phyloP scores from a whole-genome alignment of 148 eudicot genomes.

The Silene uniflora region DNA sequence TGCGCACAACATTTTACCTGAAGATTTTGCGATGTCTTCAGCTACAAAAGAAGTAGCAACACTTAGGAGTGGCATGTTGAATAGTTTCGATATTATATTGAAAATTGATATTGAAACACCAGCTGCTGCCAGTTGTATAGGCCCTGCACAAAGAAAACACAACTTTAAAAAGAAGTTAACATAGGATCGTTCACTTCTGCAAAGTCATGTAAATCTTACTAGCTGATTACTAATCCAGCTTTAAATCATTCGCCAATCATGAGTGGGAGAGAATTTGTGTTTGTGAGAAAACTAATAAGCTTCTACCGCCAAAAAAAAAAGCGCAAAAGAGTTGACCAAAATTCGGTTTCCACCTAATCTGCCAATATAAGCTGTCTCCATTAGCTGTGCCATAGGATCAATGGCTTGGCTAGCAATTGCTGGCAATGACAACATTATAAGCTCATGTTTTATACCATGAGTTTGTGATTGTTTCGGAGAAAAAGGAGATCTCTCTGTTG shows the following conservation, averaged over 20 bases:
- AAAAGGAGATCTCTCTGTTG: conserved; percentile 2
- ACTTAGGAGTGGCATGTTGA: conserved; percentile 94
- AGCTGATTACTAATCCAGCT: background rate
- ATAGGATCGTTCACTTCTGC: background rate
- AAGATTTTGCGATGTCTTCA: conserved; percentile 76
- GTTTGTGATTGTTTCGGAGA: conserved; percentile 23
- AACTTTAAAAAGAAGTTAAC: background rate
- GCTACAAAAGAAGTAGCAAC: conserved; percentile 96
- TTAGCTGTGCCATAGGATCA: conserved; percentile 82
- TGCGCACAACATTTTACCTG: conserved; percentile 32
- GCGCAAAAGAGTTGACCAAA: background rate
- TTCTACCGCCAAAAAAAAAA: background rate
- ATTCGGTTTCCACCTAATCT: conserved; percentile 51
- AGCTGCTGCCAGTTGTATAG: conserved; percentile 89
- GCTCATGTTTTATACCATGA: conserved; percentile 45
- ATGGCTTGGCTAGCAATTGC: conserved; percentile 90
- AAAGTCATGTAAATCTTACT: background rate
- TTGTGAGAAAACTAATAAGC: background rate
- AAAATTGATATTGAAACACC: conserved; percentile 88
- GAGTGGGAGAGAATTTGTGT: background rate
- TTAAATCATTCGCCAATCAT: background rate
- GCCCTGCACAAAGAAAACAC: conserved; percentile 41
- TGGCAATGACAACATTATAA: conserved; percentile 66
- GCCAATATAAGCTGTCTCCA: conserved; percentile 98
- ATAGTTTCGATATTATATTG: conserved; percentile 80